A percentile compares a stretch with the other conserved stretches of the same genome.
Evolutionary conservation across 1,139 yeast species (phyloP).

Genomic region (Wickerhamomyces sp.): DNA sequence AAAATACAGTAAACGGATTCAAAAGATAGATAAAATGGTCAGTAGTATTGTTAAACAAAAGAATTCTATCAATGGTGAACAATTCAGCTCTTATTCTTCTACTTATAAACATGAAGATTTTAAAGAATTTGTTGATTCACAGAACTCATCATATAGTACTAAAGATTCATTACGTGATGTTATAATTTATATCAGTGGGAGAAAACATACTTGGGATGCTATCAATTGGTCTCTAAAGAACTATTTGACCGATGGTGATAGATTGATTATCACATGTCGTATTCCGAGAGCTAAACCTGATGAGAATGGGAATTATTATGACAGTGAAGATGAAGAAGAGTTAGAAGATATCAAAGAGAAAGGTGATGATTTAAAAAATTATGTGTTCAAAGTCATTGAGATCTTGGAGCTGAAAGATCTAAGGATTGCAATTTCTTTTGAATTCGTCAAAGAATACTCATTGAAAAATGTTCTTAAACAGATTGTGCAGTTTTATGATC

Average conservation of each 20-base stretch:
- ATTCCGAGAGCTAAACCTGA: slow-evolving; percentile 29
- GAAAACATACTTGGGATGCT: slow-evolving; percentile 67
- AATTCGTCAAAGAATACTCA: slow-evolving; percentile 38
- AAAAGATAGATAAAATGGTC: slow-evolving; percentile 18
- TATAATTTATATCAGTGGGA: slow-evolving; percentile 55
- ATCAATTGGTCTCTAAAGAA: slow-evolving; percentile 60
- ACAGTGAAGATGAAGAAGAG: slow-evolving; percentile 13
- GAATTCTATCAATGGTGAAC: slow-evolving; percentile 8
- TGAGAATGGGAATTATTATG: slow-evolving; percentile 7
- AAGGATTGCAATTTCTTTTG: slow-evolving; percentile 48
- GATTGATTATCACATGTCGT: slow-evolving; percentile 46
- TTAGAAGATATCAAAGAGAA: slow-evolving; percentile 12
- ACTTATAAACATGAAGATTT: slow-evolving; percentile 16
- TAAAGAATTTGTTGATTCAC: slow-evolving; percentile 8
- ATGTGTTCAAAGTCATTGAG: slow-evolving; percentile 15
- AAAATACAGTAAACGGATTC: slow-evolving; percentile 6
- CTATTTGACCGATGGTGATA: slow-evolving; percentile 58
- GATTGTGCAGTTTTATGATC: slow-evolving; percentile 50
- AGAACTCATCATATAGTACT: not conserved
- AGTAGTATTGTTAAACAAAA: slow-evolving; percentile 13
- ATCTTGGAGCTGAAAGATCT: slow-evolving; percentile 24
- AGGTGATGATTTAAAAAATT: slow-evolving; percentile 23
- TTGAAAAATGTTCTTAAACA: slow-evolving; percentile 46
- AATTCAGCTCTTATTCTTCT: slow-evolving; percentile 15
- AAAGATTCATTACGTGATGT: slow-evolving; percentile 38